Evolutionary conservation across 805 yeast species (phyloP), one percentile per base, ranked within the genome.

Genomic region (Kuraishia hungarica): DNA sequence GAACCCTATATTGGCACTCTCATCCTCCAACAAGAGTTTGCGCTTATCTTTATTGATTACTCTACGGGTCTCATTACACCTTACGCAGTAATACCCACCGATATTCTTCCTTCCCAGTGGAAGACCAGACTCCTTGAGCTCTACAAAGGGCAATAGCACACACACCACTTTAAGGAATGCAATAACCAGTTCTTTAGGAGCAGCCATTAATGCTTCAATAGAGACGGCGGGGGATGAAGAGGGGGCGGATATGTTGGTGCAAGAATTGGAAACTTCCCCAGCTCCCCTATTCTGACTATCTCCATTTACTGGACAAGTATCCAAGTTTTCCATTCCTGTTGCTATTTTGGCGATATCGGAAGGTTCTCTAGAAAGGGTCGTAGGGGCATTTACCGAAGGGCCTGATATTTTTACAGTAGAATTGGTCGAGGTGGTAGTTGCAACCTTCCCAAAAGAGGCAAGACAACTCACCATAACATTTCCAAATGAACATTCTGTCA

Each of bases 201-300:
- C 80, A 54, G 84, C 80, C 82, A 89, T 85, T 47, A 90, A 67
- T 0, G 89, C 80, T 62, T 88, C 96, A 51, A 86, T 80, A 4
- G 89, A 72, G 1, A 81, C 65, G 1, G 43, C 43, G n/a, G n/a
- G 10, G 29, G 29, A 5, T 26, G 29, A 26, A 26, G 29, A 26
- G 29, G n/a, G n/a, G n/a, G n/a, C n/a, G n/a, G n/a, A n/a, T n/a
- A n/a, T n/a, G n/a, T n/a, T n/a, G n/a, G n/a, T n/a, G n/a, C n/a
- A n/a, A n/a, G n/a, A n/a, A n/a, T n/a, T n/a, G n/a, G n/a, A n/a
- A n/a, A n/a, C n/a, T n/a, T n/a, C n/a, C n/a, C n/a, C n/a, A n/a
- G n/a, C n/a, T n/a, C n/a, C n/a, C n/a, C n/a, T 26, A 26, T 26
- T 26, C 29, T 61, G 54, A 48, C 57, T 64, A 7, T 71, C 64